Conservation (phyloP, 202 grass and related monocot genomes). For the Eragrostis tef region DNA sequence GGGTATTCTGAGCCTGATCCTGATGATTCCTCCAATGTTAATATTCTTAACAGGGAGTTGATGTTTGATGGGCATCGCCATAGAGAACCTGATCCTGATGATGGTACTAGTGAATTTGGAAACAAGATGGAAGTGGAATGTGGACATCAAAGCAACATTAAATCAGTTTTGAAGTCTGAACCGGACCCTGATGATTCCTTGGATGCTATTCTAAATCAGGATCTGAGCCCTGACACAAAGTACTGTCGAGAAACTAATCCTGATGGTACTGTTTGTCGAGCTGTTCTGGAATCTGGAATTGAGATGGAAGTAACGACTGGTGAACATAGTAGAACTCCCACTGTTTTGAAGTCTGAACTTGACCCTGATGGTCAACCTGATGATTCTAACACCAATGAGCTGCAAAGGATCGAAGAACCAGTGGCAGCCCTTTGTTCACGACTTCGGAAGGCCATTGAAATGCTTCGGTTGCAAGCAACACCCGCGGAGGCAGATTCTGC, state of each 20-base stretch:
- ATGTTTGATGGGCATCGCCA: constrained; percentile 32
- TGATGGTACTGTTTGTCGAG: constrained; percentile 42
- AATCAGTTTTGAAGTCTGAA: constrained; percentile 47
- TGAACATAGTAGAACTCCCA: constrained; percentile 14
- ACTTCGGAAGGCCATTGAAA: constrained; percentile 67
- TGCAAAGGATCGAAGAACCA: constrained; percentile 75
- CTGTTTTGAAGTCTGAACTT: constrained; percentile 46
- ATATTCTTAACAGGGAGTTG: constrained; percentile 42
- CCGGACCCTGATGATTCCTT: constrained; percentile 61
- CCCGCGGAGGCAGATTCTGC: constrained; percentile 59
- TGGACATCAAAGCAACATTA: constrained; percentile 24
- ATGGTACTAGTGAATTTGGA: constrained; percentile 37
- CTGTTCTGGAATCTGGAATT: constrained; percentile 34
- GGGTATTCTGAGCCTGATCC: constrained; percentile 48
- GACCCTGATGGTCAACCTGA: constrained; percentile 52
- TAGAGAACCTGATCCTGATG: constrained; percentile 69
- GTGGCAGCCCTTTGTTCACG: constrained; percentile 62
- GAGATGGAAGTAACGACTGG: constrained; percentile 33
- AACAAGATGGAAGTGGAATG: constrained; percentile 53
- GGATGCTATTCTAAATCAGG: constrained; percentile 40
- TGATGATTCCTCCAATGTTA: constrained; percentile 48
- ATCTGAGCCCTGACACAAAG: constrained; percentile 30
- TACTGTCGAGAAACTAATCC: constrained; percentile 47
- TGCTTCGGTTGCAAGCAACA: constrained; percentile 64
- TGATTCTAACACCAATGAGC: constrained; percentile 57